phyloP scores from a whole-genome alignment of 1,139 yeast genomes.

The Pneumocystis carinii region DNA sequence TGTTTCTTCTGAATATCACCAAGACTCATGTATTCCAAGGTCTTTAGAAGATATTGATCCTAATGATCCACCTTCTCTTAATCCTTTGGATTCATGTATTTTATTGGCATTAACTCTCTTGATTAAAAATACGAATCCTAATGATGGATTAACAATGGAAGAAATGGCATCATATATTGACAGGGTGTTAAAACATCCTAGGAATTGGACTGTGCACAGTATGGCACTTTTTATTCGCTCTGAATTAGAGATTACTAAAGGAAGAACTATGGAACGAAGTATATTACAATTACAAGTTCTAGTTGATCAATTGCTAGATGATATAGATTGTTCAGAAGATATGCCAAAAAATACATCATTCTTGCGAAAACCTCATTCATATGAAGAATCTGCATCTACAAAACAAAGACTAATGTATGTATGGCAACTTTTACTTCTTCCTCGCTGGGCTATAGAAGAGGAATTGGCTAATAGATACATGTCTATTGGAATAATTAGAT shows the following conservation, averaged over 20 bases:
- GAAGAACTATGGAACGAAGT: slow-evolving; percentile 87
- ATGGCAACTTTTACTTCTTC: slow-evolving; percentile 60
- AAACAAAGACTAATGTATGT: slow-evolving; percentile 51
- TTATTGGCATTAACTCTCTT: slow-evolving; percentile 52
- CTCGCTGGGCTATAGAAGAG: slow-evolving; percentile 77
- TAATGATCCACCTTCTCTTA: slow-evolving; percentile 60
- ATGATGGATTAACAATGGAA: slow-evolving; percentile 46
- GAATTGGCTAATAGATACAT: slow-evolving; percentile 74
- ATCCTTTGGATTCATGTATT: slow-evolving; percentile 58
- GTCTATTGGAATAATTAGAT: slow-evolving; percentile 69
- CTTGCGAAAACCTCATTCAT: slow-evolving; percentile 35
- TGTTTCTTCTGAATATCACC: slow-evolving; percentile 36
- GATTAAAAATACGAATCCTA: slow-evolving; percentile 37
- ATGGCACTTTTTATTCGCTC: slow-evolving; percentile 88
- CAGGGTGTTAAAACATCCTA: slow-evolving; percentile 40
- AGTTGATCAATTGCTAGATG: slow-evolving; percentile 75
- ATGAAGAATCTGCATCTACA: slow-evolving; percentile 23
- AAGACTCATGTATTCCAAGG: slow-evolving; percentile 33
- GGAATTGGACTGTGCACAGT: slow-evolving; percentile 65
- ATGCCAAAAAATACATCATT: slow-evolving; percentile 24
- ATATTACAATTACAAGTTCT: slow-evolving; percentile 82
- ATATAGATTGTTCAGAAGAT: slow-evolving; percentile 33
- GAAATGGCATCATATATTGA: slow-evolving; percentile 62
- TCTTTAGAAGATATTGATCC: slow-evolving; percentile 40
- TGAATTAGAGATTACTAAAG: slow-evolving; percentile 58